These are phyloP conservation scores for Coemansia sp. DNA, from an alignment of 192 early-diverging fungal genomes.

Conservation along the genomic window DNA sequence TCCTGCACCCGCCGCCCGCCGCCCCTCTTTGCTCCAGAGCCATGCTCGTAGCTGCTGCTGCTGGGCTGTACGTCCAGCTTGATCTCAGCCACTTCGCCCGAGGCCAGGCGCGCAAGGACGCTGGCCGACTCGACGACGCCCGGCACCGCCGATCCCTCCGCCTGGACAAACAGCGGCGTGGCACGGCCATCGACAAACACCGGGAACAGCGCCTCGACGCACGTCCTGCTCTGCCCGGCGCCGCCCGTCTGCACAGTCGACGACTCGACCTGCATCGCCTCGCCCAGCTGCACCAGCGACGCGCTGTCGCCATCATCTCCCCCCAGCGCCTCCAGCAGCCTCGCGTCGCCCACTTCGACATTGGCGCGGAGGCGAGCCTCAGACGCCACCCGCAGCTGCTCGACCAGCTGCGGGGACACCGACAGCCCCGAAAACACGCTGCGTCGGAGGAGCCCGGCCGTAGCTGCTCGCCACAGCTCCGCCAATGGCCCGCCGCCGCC, in stretches of 20 bases:
- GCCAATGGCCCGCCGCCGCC: neutral
- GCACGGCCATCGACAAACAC: slow-evolving; percentile 21
- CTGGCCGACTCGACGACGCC: slow-evolving; percentile 7
- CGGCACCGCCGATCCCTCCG: neutral
- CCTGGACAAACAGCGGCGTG: slow-evolving; percentile 28
- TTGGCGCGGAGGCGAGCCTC: neutral
- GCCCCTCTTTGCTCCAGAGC: neutral
- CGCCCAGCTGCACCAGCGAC: slow-evolving; percentile 17
- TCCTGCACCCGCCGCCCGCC: slow-evolving; percentile 12
- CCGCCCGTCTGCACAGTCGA: neutral
- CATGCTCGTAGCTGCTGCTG: neutral
- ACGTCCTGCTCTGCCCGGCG: neutral
- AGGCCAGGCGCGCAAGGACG: slow-evolving; percentile 3
- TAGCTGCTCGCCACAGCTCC: neutral
- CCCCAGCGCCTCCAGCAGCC: neutral
- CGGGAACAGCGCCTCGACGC: slow-evolving; percentile 35
- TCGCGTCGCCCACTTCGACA: neutral
- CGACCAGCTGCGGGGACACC: slow-evolving; percentile 4
- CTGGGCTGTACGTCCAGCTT: neutral
- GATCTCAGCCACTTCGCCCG: slow-evolving; percentile 21
- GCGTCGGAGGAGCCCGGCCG: neutral
- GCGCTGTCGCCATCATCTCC: neutral
- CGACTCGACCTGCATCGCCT: slow-evolving; percentile 21
- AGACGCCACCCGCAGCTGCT: neutral
- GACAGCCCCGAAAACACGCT: neutral